These are phyloP conservation scores for Leccinum pallidistipes DNA, from an alignment of 1,284 basidiomycete species.

Conservation along the genomic window DNA sequence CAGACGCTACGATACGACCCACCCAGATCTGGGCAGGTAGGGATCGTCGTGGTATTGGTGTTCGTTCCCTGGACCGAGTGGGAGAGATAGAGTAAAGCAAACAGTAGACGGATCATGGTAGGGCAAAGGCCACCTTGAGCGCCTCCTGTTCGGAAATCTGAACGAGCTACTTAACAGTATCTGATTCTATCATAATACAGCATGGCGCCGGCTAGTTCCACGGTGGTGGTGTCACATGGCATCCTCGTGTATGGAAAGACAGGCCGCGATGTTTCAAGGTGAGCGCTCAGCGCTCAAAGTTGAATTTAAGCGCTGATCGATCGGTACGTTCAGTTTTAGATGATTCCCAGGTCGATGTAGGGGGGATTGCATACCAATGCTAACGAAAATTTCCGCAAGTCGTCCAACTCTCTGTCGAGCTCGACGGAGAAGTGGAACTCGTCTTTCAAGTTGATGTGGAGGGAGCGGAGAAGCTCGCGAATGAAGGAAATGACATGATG, in stretches of 20 bases:
- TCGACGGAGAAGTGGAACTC: conserved; percentile 14
- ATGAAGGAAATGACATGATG: conserved; percentile 10
- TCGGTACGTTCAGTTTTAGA: conserved; percentile 1
- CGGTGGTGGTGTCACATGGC: too few species aligned
- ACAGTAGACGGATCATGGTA: not conserved
- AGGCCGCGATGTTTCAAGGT: too few species aligned
- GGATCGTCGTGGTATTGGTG: not conserved
- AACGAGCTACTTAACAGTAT: too few species aligned
- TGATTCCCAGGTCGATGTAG: not conserved
- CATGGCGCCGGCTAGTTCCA: not conserved
- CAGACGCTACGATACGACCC: not conserved
- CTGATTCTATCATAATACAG: too few species aligned
- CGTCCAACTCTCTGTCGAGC: conserved; percentile 23
- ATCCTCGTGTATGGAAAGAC: too few species aligned
- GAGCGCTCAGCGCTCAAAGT: too few species aligned
- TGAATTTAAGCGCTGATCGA: conserved; percentile 10
- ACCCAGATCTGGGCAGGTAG: not conserved
- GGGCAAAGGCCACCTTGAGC: not conserved
- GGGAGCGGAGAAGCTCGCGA: conserved; percentile 1
- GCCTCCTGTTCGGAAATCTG: too few species aligned
- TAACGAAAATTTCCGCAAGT: conserved; percentile 25
- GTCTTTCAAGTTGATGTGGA: not conserved
- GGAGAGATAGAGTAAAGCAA: not conserved
- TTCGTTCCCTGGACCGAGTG: not conserved
- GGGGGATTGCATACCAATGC: conserved; percentile 19